Percentiles rank a stretch among this genome's conserved stretches.
Evolutionary conservation across 345 rosid species (phyloP).

Genomic region (Syzygium oleosum): DNA sequence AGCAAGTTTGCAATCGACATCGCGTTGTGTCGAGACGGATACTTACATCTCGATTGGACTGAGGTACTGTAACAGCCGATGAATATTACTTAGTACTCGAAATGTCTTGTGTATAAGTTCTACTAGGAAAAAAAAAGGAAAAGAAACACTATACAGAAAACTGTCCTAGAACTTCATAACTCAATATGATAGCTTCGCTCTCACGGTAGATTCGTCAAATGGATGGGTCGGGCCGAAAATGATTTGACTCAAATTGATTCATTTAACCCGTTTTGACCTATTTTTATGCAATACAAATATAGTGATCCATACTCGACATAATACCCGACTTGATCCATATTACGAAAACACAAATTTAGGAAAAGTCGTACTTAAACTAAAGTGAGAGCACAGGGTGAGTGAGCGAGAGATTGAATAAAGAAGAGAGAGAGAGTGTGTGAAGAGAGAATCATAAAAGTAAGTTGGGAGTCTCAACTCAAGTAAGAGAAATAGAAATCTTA

Average conservation of each 20-base stretch:
- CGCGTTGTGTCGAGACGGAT: not conserved
- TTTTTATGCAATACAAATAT: no score
- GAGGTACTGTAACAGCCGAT: not conserved
- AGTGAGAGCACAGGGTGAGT: no score
- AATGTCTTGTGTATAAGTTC: not conserved
- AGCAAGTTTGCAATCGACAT: not conserved
- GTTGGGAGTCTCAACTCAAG: not conserved
- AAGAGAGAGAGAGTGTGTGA: no score
- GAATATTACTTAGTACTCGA: not conserved
- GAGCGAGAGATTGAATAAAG: no score
- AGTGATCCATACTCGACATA: no score
- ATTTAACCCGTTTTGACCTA: no score
- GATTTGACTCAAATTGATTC: no score
- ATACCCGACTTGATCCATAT: no score
- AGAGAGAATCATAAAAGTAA: no score
- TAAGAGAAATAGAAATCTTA: not conserved
- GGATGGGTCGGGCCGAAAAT: rapidly evolving
- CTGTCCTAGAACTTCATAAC: not conserved
- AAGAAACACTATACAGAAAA: not conserved
- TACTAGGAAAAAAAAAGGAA: not conserved
- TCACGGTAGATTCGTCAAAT: no score
- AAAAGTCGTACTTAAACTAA: no score
- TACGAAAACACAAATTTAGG: no score
- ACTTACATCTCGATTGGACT: not conserved
- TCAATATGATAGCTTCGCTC: not conserved